Evolutionary conservation across 2,329 filamentous ascomycete genomes (phyloP).

Genomic region (Pleurostoma richardsiae): DNA sequence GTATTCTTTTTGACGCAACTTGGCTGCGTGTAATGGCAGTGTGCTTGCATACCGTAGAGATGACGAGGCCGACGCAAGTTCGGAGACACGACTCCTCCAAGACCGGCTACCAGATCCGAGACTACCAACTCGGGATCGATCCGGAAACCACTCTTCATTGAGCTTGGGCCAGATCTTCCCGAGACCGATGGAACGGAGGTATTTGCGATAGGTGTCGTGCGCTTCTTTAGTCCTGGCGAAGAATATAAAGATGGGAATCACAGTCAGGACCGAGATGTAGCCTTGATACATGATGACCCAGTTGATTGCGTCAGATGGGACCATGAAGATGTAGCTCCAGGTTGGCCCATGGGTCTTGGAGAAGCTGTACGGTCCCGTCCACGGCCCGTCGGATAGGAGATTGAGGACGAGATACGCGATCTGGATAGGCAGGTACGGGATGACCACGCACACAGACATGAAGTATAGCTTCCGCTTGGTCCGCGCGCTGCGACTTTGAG

Average conservation of each 20-base stretch:
- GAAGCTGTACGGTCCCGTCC: slow-evolving; percentile 33
- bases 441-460: slow-evolving; percentile 46
- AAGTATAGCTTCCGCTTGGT: slow-evolving; percentile 49
- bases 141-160: slow-evolving; percentile 18
- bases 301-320: slow-evolving; percentile 32
- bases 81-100: background rate
- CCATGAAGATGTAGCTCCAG: slow-evolving; percentile 42
- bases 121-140: slow-evolving; percentile 10
- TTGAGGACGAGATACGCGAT: slow-evolving; percentile 34
- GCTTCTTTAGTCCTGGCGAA: slow-evolving; percentile 53
- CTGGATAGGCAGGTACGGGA: slow-evolving; percentile 45
- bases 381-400: slow-evolving; percentile 23
- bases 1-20: background rate
- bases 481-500: slow-evolving; percentile 36
- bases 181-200: slow-evolving; percentile 33
- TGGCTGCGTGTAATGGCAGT: too few species aligned
- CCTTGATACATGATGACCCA: slow-evolving; percentile 37
- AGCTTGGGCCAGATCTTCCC: slow-evolving; percentile 37
- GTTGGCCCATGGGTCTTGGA: slow-evolving; percentile 34
- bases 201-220: slow-evolving; percentile 39
- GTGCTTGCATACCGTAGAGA: too few species aligned
- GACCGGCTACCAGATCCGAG: slow-evolving; percentile 1
- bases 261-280: slow-evolving; percentile 43
- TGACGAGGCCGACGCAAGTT: too few species aligned
- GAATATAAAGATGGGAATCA: slow-evolving; percentile 44